Conservation (phyloP, 2,329 filamentous ascomycete species). For the Aspergillus spinulosporus region DNA sequence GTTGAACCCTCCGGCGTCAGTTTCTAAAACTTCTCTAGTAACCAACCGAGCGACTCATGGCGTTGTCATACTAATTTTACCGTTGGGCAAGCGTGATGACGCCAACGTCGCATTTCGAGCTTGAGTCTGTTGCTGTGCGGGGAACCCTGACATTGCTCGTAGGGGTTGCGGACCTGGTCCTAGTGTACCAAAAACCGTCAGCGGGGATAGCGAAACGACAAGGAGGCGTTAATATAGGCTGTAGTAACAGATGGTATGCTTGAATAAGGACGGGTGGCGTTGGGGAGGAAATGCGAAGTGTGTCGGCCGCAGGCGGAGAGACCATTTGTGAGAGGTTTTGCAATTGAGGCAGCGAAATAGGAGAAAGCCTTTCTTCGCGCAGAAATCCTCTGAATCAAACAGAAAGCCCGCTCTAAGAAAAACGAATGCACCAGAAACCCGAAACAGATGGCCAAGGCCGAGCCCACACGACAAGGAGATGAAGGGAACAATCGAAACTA, state of each 20-base stretch:
- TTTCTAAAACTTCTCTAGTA: slow-evolving; percentile 14
- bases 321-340: slow-evolving; percentile 19
- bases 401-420: not conserved
- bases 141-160: slow-evolving; percentile 56
- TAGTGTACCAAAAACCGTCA: slow-evolving; percentile 29
- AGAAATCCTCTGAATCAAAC: slow-evolving; percentile 2
- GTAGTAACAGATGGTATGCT: slow-evolving; percentile 5
- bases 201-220: slow-evolving; percentile 5
- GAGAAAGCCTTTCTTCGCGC: slow-evolving; percentile 8
- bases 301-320: slow-evolving; percentile 28
- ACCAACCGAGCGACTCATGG: not conserved
- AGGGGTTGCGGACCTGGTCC: slow-evolving; percentile 53
- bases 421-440: slow-evolving; percentile 7
- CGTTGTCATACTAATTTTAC: slow-evolving; percentile 52
- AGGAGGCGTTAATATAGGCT: not conserved
- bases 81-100: slow-evolving; percentile 54
- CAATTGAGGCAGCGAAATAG: slow-evolving; percentile 24
- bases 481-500: slow-evolving; percentile 29
- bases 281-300: slow-evolving; percentile 10
- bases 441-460: slow-evolving; percentile 10
- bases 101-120: slow-evolving; percentile 50
- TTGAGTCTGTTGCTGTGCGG: slow-evolving; percentile 52
- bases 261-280: slow-evolving; percentile 8
- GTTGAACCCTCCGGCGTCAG: slow-evolving; percentile 27
- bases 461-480: slow-evolving; percentile 19